Conservation (phyloP, 805 yeast species). For the Lipomyces kockii region DNA sequence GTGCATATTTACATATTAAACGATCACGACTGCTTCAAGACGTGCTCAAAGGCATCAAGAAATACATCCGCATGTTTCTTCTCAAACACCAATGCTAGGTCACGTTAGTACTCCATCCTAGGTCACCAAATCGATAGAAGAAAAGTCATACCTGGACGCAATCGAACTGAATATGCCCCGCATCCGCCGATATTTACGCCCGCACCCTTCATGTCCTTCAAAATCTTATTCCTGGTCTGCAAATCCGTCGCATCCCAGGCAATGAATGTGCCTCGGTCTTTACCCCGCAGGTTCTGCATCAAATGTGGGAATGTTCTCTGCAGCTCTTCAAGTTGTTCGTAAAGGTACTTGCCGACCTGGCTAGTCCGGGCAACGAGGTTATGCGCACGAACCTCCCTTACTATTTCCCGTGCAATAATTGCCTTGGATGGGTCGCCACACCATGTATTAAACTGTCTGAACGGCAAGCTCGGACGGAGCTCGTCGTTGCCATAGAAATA, state of each 20-base stretch:
- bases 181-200: conserved; percentile 89
- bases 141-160: conserved; percentile 61
- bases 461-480: conserved; percentile 73
- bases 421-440: conserved; percentile 88
- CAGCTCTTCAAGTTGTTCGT: conserved; percentile 56
- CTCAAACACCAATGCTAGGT: conserved; percentile 64
- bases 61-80: conserved; percentile 78
- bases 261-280: conserved; percentile 74
- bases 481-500: conserved; percentile 78
- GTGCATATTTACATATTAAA: neutral
- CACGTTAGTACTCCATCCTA: neutral
- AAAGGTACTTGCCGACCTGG: conserved; percentile 71
- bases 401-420: conserved; percentile 74
- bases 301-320: conserved; percentile 59
- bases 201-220: conserved; percentile 59
- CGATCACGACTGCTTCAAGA: conserved; percentile 15
- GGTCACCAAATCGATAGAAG: neutral
- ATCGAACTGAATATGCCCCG: conserved; percentile 75
- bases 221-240: conserved; percentile 63
- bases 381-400: conserved; percentile 64
- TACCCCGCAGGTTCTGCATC: conserved; percentile 66
- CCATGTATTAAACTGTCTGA: conserved; percentile 93
- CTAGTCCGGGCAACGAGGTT: conserved; percentile 61
- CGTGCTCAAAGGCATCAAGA: conserved; percentile 52
- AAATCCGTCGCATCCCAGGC: conserved; percentile 73